phyloP scores from a whole-genome alignment of 345 rosid species.

The Murraya koenigii region DNA sequence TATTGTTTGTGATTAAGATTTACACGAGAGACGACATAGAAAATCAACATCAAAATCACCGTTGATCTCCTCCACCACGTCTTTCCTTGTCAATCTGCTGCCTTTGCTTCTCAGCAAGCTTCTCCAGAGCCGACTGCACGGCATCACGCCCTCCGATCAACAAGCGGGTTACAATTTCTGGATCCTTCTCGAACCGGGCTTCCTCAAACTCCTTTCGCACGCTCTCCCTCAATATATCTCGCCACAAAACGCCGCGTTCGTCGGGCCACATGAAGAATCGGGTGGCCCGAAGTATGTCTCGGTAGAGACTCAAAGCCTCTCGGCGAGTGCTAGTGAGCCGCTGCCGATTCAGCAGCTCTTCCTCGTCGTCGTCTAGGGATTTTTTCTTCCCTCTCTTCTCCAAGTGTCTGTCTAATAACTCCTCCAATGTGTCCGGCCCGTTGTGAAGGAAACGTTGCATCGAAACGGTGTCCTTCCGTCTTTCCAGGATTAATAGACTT shows the following conservation, averaged over 20 bases:
- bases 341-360: slow-evolving; percentile 50
- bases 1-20: neutral
- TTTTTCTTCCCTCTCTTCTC: slow-evolving; percentile 45
- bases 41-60: slow-evolving; percentile 17
- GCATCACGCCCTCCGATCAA: slow-evolving; percentile 85
- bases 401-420: slow-evolving; percentile 71
- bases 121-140: slow-evolving; percentile 63
- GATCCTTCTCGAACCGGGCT: slow-evolving; percentile 79
- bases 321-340: slow-evolving; percentile 66
- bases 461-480: neutral
- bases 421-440: slow-evolving; percentile 85
- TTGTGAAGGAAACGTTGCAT: slow-evolving; percentile 43
- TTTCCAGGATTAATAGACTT: slow-evolving; percentile 9
- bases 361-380: slow-evolving; percentile 58
- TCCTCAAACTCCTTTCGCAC: slow-evolving; percentile 85
- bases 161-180: slow-evolving; percentile 67
- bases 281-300: slow-evolving; percentile 81
- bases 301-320: slow-evolving; percentile 76
- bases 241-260: slow-evolving; percentile 68
- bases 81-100: slow-evolving; percentile 57
- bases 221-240: slow-evolving; percentile 73
- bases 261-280: slow-evolving; percentile 83
- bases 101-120: slow-evolving; percentile 72
- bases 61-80: slow-evolving; percentile 31
- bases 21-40: too few species aligned